Base-by-base conservation (phyloP, 148 eudicot species). In the Fagopyrum tataricum region DNA sequence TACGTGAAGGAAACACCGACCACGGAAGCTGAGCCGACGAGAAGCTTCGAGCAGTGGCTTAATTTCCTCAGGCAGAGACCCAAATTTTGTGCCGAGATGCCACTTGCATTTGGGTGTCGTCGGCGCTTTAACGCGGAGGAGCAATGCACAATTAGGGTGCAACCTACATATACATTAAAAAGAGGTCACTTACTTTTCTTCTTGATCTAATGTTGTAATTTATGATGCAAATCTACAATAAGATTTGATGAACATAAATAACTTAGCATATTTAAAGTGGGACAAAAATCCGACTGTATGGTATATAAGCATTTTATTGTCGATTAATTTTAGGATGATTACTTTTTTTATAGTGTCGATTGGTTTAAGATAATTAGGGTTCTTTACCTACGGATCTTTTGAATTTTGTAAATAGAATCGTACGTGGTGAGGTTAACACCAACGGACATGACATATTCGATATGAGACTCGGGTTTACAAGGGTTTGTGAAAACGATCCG, bases 141-240 rank as follows among this genome's bases (percentile, higher is more conserved):
- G 64, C 37, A 58, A 21, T 23, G 11, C 64, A 58, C 64, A 58
- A 21, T 58, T 12, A 56, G 64, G 64, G 64, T 56, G 64, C 64
- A 58, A 23, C 64, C 40, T 72, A 40, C 72, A 31, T 20, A 49
- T 51, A 66, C 7, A 31, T 66, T 39, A n/a, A n/a, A n/a, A n/a
- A n/a, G n/a, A n/a, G n/a, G n/a, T n/a, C n/a, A n/a, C n/a, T n/a
- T n/a, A n/a, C n/a, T n/a, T n/a, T n/a, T n/a, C n/a, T n/a, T n/a
- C n/a, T n/a, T n/a, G n/a, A n/a, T n/a, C n/a, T n/a, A n/a, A n/a
- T n/a, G n/a, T n/a, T n/a, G n/a, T n/a, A n/a, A n/a, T n/a, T n/a
- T n/a, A n/a, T n/a, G n/a, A n/a, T n/a, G n/a, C n/a, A n/a, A n/a
- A n/a, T n/a, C n/a, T n/a, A n/a, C n/a, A n/a, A n/a, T n/a, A n/a